Evolutionary conservation across 2,329 filamentous ascomycete species (phyloP), one percentile per base, ranked within the genome.

Genomic region (Cercospora canescens): DNA sequence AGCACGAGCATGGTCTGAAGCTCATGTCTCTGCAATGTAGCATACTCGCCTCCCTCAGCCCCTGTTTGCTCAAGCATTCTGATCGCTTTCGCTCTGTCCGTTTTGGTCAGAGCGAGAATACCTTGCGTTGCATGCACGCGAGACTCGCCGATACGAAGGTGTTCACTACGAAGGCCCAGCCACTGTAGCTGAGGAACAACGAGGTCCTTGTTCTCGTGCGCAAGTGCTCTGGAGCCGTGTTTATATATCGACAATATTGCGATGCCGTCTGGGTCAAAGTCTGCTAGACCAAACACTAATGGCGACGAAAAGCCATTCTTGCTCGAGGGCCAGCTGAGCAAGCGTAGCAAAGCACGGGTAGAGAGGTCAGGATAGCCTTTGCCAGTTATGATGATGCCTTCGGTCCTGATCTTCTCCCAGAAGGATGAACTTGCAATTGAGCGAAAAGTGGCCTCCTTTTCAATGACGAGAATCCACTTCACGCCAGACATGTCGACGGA

Each of bases 391-490:
- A 92, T 75, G n/a, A 92, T 79, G 0, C 91, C 89, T n/a, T 82
- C 79, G 0, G 85, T 84, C 1, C 81, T 80, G 2, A 79, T 30
- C 1, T 80, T 77, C 12, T 79, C 74, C 83, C 87, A 89, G 69
- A 88, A 89, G 4, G 77, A 73, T 0, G 84, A 85, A 6, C 83
- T 83, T 1, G 86, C 83, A 18, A 94, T 79, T 0, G 89, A 89
- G 6, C 88, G 87, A 72, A 93, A 94, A 0, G 89, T 90, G n/a
- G 91, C 91, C 81, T 95, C 92, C 78, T 95, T 94, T 75, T 95
- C 92, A 60, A 94, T 85, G 0, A 94, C 85, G 0, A 94, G 79
- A 50, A 94, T 80, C 90, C 89, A 93, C 62, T 81, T 80, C 1
- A 85, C 78, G 1, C 73, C 66, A 0, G 76, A 75, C n/a, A 89